Evolutionary conservation across 192 early-diverging fungal species (phyloP).

Genomic region (Glomus cerebriforme): DNA sequence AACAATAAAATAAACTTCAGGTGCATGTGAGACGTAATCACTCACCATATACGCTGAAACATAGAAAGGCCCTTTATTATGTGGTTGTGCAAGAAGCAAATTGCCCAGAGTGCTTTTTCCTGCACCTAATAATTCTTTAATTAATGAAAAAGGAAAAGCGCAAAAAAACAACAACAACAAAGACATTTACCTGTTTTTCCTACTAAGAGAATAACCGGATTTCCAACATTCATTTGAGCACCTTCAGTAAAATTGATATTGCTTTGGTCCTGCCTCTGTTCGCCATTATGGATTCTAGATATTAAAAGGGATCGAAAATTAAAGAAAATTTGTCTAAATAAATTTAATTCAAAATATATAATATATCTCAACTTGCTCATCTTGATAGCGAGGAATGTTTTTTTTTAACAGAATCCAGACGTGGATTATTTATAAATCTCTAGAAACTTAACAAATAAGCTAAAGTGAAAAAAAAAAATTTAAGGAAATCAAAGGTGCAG

Average conservation of each 20-base stretch:
- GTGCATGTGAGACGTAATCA: background rate
- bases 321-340: background rate
- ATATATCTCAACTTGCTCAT: conserved; percentile 12
- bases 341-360: background rate
- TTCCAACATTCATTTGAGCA: background rate
- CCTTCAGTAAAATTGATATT: background rate
- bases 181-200: conserved; percentile 13
- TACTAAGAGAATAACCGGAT: conserved; percentile 9
- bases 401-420: no score
- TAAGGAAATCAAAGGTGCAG: no score
- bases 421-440: background rate
- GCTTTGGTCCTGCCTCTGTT: background rate
- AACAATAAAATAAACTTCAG: background rate
- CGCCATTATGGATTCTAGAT: no score
- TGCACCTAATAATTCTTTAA: background rate
- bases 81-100: background rate
- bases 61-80: conserved; percentile 5
- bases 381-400: no score
- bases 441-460: no score
- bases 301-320: no score
- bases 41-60: conserved; percentile 5
- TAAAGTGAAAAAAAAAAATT: no score
- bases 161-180: background rate
- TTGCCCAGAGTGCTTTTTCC: conserved; percentile 20
- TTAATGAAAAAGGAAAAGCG: background rate